Percentiles rank a stretch among this genome's conserved stretches.
These are phyloP conservation scores for Aspergillus ochraceus DNA, from an alignment of 2,329 filamentous ascomycete genomes.

Conservation along the genomic window DNA sequence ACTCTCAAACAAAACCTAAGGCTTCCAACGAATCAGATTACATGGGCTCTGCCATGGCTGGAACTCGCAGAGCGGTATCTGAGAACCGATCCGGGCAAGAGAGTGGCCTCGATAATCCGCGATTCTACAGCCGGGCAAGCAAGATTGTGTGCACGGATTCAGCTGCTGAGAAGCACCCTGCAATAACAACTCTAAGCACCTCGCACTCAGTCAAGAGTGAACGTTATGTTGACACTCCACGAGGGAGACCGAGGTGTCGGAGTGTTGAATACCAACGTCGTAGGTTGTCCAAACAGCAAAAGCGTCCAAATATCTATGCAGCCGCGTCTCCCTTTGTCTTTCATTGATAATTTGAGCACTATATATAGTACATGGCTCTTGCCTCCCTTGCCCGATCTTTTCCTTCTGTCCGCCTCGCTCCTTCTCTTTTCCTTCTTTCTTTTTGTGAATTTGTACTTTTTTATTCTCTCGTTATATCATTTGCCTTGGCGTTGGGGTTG, in stretches of 20 bases:
- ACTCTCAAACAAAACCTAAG: neutral
- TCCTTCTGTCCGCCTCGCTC: neutral
- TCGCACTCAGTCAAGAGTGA: neutral
- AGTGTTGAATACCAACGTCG: constrained; percentile 23
- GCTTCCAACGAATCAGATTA: neutral
- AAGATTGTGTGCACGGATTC: neutral
- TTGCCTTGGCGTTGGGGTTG: neutral
- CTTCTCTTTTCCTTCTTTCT: neutral
- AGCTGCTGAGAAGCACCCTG: neutral
- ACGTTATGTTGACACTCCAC: constrained; percentile 12
- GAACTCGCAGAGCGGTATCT: neutral
- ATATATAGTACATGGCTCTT: neutral
- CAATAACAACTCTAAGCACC: neutral
- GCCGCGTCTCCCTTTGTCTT: constrained; percentile 13
- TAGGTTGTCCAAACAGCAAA: constrained; percentile 18
- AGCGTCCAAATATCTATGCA: constrained; percentile 15
- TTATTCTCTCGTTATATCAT: neutral
- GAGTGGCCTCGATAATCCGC: neutral
- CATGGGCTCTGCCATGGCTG: neutral
- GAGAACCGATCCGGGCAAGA: neutral
- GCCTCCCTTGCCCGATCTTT: neutral
- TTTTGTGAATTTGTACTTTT: neutral
- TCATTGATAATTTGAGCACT: constrained; percentile 4
- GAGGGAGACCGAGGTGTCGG: constrained; percentile 27
- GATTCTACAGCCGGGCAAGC: neutral